phyloP scores from a whole-genome alignment of 2,329 filamentous ascomycete genomes.

The Stenocarpella maydis region DNA sequence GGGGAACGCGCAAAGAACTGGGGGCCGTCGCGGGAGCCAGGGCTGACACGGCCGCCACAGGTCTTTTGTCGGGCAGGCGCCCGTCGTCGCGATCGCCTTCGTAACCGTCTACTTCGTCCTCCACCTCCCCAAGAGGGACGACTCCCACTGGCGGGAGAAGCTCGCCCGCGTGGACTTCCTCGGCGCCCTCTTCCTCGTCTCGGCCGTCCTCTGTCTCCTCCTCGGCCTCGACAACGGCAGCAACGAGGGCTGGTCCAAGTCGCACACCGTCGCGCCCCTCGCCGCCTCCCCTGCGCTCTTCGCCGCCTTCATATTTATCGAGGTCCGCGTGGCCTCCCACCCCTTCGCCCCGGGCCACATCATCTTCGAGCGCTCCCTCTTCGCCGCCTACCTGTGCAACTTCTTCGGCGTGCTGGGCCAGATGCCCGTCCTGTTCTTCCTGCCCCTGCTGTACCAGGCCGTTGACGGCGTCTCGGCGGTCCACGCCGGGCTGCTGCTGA shows the following conservation, averaged over 20 bases:
- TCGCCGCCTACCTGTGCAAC: conserved; percentile 75
- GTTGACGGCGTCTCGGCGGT: conserved; percentile 71
- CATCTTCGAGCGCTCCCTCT: conserved; percentile 71
- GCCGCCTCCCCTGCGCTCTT: conserved; percentile 66
- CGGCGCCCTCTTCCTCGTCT: conserved; percentile 43
- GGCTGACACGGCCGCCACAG: conserved; percentile 45
- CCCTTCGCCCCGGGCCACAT: conserved; percentile 80
- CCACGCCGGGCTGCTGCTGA: conserved; percentile 68
- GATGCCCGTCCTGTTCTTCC: conserved; percentile 70
- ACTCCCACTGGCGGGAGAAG: conserved; percentile 71
- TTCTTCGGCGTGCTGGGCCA: conserved; percentile 73
- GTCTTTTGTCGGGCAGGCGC: conserved; percentile 77
- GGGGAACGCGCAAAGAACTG: too few species aligned
- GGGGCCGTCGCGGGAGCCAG: too few species aligned
- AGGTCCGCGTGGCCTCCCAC: conserved; percentile 71
- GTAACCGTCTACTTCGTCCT: conserved; percentile 69
- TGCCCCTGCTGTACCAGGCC: conserved; percentile 82
- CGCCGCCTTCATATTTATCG: conserved; percentile 72
- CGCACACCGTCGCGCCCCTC: conserved; percentile 65
- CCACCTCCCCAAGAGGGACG: conserved; percentile 65
- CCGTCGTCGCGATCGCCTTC: conserved; percentile 72
- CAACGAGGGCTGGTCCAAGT: conserved; percentile 73
- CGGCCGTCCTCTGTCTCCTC: conserved; percentile 58
- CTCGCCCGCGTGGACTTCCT: conserved; percentile 41
- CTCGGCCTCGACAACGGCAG: conserved; percentile 77